Evolutionary conservation across 2,329 filamentous ascomycete species (phyloP).

Genomic region (Beauveria sp.): DNA sequence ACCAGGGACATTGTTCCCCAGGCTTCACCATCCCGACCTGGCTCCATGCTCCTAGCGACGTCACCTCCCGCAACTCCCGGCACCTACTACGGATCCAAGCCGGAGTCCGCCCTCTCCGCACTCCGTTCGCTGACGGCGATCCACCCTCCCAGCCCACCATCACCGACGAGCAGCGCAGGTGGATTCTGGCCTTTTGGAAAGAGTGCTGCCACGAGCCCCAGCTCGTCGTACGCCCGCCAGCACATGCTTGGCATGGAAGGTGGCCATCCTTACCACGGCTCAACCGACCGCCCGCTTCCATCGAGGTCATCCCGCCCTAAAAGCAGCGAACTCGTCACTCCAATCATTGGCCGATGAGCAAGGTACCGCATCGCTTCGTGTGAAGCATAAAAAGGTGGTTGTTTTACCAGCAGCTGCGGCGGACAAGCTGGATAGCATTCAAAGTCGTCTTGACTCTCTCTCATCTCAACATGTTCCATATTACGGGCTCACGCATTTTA

Average conservation of each 20-base stretch:
- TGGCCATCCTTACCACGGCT: constrained; percentile 28
- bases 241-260: constrained; percentile 45
- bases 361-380: neutral
- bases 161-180: constrained; percentile 36
- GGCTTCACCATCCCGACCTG: constrained; percentile 54
- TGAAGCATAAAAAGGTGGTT: neutral
- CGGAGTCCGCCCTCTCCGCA: constrained; percentile 45
- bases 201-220: constrained; percentile 44
- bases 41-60: constrained; percentile 42
- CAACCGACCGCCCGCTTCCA: constrained; percentile 49
- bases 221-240: constrained; percentile 40
- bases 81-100: constrained; percentile 22
- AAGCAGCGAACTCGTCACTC: constrained; percentile 57
- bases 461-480: constrained; percentile 1
- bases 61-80: constrained; percentile 44
- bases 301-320: constrained; percentile 50
- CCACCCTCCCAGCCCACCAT: constrained; percentile 47
- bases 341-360: constrained; percentile 43
- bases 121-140: constrained; percentile 41
- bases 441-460: neutral
- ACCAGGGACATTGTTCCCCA: constrained; percentile 56
- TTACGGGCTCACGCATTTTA: constrained; percentile 5
- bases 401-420: neutral
- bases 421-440: neutral
- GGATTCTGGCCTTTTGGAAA: constrained; percentile 46